Conservation (phyloP, 2,329 filamentous ascomycete species). For the Aureobasidium zeae region DNA sequence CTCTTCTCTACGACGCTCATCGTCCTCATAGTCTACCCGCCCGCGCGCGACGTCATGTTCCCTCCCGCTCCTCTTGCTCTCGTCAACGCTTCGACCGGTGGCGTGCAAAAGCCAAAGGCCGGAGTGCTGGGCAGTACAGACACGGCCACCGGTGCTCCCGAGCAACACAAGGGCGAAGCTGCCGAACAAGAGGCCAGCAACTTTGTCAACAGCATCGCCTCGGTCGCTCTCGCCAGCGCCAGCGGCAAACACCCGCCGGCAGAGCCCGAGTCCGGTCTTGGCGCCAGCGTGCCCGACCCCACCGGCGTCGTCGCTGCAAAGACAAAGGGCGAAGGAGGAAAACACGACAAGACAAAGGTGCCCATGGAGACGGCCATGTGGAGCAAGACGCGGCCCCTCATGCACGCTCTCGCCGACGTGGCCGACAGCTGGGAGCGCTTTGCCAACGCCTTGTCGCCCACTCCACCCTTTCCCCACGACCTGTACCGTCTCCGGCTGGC, state of each 20-base stretch:
- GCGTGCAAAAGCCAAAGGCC: constrained; percentile 65
- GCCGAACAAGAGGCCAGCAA: constrained; percentile 76
- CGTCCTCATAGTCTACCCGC: constrained; percentile 56
- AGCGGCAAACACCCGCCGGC: constrained; percentile 66
- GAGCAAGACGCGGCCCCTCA: constrained; percentile 63
- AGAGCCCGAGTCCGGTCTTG: constrained; percentile 41
- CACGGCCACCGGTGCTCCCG: constrained; percentile 69
- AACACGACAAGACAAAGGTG: constrained; percentile 67
- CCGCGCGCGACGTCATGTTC: constrained; percentile 55
- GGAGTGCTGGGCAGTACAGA: constrained; percentile 68
- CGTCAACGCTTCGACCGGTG: constrained; percentile 60
- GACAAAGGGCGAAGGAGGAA: constrained; percentile 43
- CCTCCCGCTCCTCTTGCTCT: constrained; percentile 68
- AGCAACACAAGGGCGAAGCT: constrained; percentile 74
- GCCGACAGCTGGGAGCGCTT: constrained; percentile 56
- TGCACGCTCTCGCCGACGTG: constrained; percentile 54
- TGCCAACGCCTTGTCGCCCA: constrained; percentile 46
- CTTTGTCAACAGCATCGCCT: constrained; percentile 64
- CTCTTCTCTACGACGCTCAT: constrained; percentile 51
- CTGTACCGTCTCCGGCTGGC: constrained; percentile 38
- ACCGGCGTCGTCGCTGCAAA: constrained; percentile 51
- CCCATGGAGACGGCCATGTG: constrained; percentile 70
- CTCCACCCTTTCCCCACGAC: constrained; percentile 39
- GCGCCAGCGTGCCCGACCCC: constrained; percentile 51
- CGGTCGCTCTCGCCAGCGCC: constrained; percentile 64